These are phyloP conservation scores for Aspergillus sp. DNA, from an alignment of 2,329 filamentous ascomycete genomes.

Conservation along the genomic window DNA sequence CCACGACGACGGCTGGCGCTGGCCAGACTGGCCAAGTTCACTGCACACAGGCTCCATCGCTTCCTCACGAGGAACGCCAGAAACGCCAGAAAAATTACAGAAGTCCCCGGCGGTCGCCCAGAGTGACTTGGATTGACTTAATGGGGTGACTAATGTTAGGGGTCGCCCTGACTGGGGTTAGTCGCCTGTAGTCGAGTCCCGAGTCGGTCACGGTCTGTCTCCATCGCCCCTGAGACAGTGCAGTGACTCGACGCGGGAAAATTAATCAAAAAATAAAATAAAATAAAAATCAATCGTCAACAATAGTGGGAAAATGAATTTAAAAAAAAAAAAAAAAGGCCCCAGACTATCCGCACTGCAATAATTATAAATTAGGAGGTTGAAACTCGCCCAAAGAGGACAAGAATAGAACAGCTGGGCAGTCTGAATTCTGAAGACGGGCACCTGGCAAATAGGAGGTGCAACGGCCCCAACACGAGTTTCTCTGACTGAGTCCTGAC, in stretches of 20 bases:
- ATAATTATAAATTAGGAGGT: neutral
- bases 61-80: constrained; percentile 1
- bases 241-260: neutral
- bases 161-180: neutral
- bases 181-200: constrained; percentile 1
- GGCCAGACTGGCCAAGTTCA: neutral
- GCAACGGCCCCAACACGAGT: neutral
- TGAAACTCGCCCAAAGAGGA: neutral
- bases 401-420: neutral
- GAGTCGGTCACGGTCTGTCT: constrained; percentile 1
- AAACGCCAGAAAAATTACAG: neutral
- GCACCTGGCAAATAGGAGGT: neutral
- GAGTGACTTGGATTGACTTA: neutral
- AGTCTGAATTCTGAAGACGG: neutral
- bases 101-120: neutral
- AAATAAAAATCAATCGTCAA: no score
- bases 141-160: neutral
- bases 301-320: neutral
- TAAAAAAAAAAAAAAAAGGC: neutral
- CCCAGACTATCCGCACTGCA: neutral
- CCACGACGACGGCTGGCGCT: no score
- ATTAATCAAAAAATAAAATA: neutral
- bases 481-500: neutral
- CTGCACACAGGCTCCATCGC: neutral
- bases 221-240: neutral